Evolutionary conservation across 176 grass and related monocot genomes (phyloP), one percentile per base, ranked within the genome.

Genomic region (Aegilops bicornis): DNA sequence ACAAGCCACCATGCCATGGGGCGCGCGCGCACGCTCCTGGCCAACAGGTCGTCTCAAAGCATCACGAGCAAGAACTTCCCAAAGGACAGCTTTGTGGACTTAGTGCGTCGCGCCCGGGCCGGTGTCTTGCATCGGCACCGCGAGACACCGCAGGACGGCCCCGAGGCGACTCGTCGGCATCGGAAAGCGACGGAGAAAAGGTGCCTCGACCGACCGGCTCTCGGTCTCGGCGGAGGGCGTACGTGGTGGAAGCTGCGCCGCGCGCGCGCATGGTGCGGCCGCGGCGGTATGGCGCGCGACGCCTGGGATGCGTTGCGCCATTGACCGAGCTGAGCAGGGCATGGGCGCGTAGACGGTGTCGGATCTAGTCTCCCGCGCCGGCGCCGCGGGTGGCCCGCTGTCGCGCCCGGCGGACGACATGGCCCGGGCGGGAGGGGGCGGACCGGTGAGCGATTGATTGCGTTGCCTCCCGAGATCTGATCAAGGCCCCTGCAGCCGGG

Each of bases 301-400:
- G 76, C 32, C 19, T 0, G 25, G 10, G 61, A 65, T 6, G 45
- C 68, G n/a, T 16, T 40, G 65, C 33, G 67, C 0, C 10, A 50
- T 75, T 12, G 52, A 23, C 30, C 64, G 29, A 54, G 45, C 17
- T 39, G 61, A 37, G 42, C n/a, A 2, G 1, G 19, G 77, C 73
- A 29, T 48, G 75, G 63, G 47, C 39, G 32, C 52, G 72, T 19
- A 40, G 54, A 71, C 52, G 73, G 24, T 83, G 84, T 87, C 79
- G 79, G 89, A 90, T 79, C 89, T 90, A 65, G 89, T 5, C 54
- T 62, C 64, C 64, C 73, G 29, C 78, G 47, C 15, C 78, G 71
- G 47, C 78, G 72, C 59, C 39, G 42, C 2, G 39, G 6, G 24
- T 82, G 71, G 60, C 71, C 79, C 86, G 71, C 79, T 56, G 80